These are phyloP conservation scores for Trichosporon faecale DNA, from an alignment of 1,284 basidiomycete genomes.

Conservation along the genomic window DNA sequence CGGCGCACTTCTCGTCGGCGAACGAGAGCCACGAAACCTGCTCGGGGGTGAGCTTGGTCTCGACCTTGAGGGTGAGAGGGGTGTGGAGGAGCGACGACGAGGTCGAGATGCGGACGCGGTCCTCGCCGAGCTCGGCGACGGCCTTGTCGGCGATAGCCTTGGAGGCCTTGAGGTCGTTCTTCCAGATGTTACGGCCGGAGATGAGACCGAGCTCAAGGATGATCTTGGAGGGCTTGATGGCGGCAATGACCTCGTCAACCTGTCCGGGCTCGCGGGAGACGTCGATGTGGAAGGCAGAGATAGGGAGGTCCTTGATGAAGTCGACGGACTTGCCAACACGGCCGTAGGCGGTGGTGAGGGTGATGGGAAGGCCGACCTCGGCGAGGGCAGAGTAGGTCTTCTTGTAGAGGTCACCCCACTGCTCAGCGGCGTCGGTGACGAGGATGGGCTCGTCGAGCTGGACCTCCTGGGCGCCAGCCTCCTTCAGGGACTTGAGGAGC, in stretches of 20 bases:
- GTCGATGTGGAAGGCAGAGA: slow-evolving; percentile 94
- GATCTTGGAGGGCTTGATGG: slow-evolving; percentile 77
- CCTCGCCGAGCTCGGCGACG: slow-evolving; percentile 71
- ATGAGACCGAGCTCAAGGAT: slow-evolving; percentile 92
- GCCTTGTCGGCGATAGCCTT: slow-evolving; percentile 84
- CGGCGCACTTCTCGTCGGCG: slow-evolving; percentile 91
- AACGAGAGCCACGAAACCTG: slow-evolving; percentile 99
- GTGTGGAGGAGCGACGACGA: slow-evolving; percentile 98
- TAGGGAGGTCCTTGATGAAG: slow-evolving; percentile 87
- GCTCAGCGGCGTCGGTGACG: slow-evolving; percentile 80
- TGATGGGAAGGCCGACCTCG: slow-evolving; percentile 81
- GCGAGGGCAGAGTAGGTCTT: slow-evolving; percentile 78
- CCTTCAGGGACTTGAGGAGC: slow-evolving; percentile 85
- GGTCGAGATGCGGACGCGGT: slow-evolving; percentile 89
- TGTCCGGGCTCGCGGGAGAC: slow-evolving; percentile 90
- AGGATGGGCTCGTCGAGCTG: slow-evolving; percentile 98
- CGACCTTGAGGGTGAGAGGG: slow-evolving; percentile 88
- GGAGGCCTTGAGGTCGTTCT: slow-evolving; percentile 85
- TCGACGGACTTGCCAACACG: slow-evolving; percentile 90
- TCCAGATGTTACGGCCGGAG: slow-evolving; percentile 99
- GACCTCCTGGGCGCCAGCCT: slow-evolving; percentile 87
- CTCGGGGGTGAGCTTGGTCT: slow-evolving; percentile 85
- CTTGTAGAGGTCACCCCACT: slow-evolving; percentile 76
- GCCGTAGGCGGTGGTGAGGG: slow-evolving; percentile 94
- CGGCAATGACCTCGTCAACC: slow-evolving; percentile 77